A percentile compares a stretch with the other conserved stretches of the same genome.
phyloP scores from a whole-genome alignment of 169 alveolate species.

The Plasmodium cynomolgi region DNA sequence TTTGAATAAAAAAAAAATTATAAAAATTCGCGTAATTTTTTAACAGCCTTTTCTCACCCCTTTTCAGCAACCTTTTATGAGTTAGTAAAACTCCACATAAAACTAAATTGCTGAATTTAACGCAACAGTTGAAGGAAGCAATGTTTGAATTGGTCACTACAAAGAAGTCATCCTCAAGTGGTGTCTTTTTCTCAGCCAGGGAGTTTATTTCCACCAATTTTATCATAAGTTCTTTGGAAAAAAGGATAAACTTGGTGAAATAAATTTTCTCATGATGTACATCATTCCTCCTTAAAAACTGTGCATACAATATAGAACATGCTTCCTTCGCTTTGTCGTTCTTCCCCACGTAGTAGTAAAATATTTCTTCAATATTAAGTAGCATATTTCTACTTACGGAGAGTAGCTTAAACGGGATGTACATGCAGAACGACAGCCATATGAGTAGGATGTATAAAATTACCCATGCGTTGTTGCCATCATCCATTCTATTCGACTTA shows the following conservation, averaged over 20 bases:
- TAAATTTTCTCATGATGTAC: conserved; percentile 5
- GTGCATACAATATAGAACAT: conserved; percentile 45
- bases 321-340: conserved; percentile 70
- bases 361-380: conserved; percentile 40
- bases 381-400: conserved; percentile 3
- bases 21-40: conserved; percentile 33
- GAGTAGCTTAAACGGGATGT: conserved; percentile 28
- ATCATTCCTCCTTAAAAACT: conserved; percentile 52
- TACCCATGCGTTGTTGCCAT: conserved; percentile 36
- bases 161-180: neutral
- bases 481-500: conserved; percentile 22
- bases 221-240: conserved; percentile 55
- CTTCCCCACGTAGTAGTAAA: conserved; percentile 49
- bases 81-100: conserved; percentile 57
- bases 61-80: conserved; percentile 45
- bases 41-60: conserved; percentile 34
- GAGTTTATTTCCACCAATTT: conserved; percentile 21
- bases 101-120: conserved; percentile 12
- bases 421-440: conserved; percentile 62
- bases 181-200: neutral
- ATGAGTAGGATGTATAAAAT: conserved; percentile 33
- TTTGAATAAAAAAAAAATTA: conserved; percentile 33
- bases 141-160: neutral
- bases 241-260: conserved; percentile 20
- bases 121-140: neutral